Percentiles rank a stretch among this genome's conserved stretches.
phyloP scores from a whole-genome alignment of 495 filamentous ascomycete genomes.

The Apiosordaria backusii region DNA sequence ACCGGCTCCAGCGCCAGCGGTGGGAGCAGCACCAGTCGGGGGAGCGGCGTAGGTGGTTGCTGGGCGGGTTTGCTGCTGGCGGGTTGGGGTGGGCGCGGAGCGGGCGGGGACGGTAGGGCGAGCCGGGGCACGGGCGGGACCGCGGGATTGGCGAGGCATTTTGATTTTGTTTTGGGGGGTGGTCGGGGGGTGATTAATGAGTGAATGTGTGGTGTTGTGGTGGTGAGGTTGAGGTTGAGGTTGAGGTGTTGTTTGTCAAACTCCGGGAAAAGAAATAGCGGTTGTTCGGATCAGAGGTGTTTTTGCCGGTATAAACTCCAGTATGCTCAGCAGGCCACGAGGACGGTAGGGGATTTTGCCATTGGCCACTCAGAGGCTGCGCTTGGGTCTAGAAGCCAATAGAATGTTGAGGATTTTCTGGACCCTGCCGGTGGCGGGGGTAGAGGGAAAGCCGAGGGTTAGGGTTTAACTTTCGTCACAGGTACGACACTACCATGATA shows the following conservation, averaged over 20 bases:
- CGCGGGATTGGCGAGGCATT: conserved; percentile 78
- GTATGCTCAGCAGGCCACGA: conserved; percentile 13
- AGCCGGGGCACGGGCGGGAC: conserved; percentile 57
- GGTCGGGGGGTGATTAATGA: not conserved
- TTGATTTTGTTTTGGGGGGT: conserved; percentile 27
- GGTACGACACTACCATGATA: not conserved
- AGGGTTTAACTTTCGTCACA: conserved; percentile 7
- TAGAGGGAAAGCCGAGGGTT: conserved; percentile 10
- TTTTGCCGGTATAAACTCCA: not conserved
- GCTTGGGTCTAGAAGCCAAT: conserved; percentile 26
- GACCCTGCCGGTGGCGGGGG: not conserved
- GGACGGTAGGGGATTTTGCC: conserved; percentile 19
- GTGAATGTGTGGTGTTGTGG: conserved; percentile 11
- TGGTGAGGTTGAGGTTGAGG: not conserved
- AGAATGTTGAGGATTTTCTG: conserved; percentile 15
- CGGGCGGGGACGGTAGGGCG: conserved; percentile 65
- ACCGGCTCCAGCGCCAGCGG: conserved; percentile 38
- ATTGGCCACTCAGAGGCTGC: conserved; percentile 26
- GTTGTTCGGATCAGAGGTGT: not conserved
- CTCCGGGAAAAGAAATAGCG: not conserved
- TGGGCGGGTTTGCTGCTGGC: conserved; percentile 58
- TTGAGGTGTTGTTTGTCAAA: not conserved
- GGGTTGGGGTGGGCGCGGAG: conserved; percentile 54
- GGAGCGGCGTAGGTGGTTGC: conserved; percentile 62
- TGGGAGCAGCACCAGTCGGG: conserved; percentile 46